A percentile compares a stretch with the other conserved stretches of the same genome.
These are phyloP conservation scores for Tubosaeta sp. DNA, from an alignment of 768 basidiomycete species.

Conservation along the genomic window DNA sequence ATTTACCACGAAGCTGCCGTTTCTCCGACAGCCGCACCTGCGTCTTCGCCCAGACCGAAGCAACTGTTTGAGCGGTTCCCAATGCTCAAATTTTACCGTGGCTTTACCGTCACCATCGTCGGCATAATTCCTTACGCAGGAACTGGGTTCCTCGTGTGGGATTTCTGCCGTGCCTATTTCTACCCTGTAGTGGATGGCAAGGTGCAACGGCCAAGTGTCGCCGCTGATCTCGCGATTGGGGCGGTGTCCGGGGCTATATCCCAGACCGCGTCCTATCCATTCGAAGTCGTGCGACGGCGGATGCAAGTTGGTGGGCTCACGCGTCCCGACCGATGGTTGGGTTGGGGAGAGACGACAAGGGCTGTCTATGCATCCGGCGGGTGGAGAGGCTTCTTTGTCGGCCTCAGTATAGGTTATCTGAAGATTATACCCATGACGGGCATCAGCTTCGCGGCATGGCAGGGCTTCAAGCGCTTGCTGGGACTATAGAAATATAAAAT, in stretches of 20 bases:
- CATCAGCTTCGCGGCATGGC: constrained; percentile 90
- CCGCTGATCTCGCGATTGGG: constrained; percentile 76
- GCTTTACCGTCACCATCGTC: constrained; percentile 87
- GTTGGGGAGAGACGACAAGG: constrained; percentile 72
- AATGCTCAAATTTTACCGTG: constrained; percentile 90
- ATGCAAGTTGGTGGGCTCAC: constrained; percentile 95
- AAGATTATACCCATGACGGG: constrained; percentile 97
- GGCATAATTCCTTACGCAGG: constrained; percentile 98
- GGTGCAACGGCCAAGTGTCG: constrained; percentile 36
- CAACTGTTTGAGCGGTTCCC: constrained; percentile 57
- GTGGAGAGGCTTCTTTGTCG: constrained; percentile 87
- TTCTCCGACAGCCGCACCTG: constrained; percentile 17
- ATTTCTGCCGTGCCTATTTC: constrained; percentile 60
- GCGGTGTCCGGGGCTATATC: constrained; percentile 80
- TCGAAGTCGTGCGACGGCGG: constrained; percentile 85
- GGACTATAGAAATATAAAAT: constrained; percentile 18
- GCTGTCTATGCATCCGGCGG: constrained; percentile 66
- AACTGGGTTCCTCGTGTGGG: constrained; percentile 92
- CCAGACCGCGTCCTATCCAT: constrained; percentile 91
- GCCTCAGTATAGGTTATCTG: constrained; percentile 85
- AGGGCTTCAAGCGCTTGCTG: constrained; percentile 35
- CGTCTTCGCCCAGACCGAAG: constrained; percentile 18
- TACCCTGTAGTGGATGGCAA: constrained; percentile 44
- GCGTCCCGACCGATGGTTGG: constrained; percentile 69
- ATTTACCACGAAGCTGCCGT: constrained; percentile 67